Evolutionary conservation across 2,329 filamentous ascomycete species (phyloP).

Genomic region (Pseudopyrenochaeta lycopersici): DNA sequence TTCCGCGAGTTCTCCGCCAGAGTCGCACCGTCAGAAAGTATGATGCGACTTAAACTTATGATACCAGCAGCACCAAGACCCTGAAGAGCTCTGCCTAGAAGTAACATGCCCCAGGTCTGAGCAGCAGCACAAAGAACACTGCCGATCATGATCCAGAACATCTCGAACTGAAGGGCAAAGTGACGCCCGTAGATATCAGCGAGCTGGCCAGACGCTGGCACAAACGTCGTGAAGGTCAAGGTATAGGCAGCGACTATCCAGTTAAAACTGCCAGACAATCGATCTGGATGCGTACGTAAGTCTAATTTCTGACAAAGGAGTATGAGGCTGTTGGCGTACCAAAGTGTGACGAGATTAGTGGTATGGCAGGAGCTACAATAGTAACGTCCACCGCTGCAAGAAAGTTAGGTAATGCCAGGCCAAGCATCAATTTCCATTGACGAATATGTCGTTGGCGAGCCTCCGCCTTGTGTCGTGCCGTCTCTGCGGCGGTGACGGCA

Average conservation of each 20-base stretch:
- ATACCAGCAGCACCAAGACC: slow-evolving; percentile 70
- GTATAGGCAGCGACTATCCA: slow-evolving; percentile 77
- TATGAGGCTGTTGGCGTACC: slow-evolving; percentile 49
- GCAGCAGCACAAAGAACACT: slow-evolving; percentile 69
- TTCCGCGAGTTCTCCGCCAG: slow-evolving; percentile 78
- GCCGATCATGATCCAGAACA: slow-evolving; percentile 63
- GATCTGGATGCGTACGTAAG: slow-evolving; percentile 44
- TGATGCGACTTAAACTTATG: slow-evolving; percentile 67
- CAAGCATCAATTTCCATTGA: slow-evolving; percentile 67
- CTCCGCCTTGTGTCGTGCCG: slow-evolving; percentile 18
- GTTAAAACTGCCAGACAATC: slow-evolving; percentile 62
- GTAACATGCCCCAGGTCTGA: slow-evolving; percentile 66
- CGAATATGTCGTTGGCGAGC: slow-evolving; percentile 50
- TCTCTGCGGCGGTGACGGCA: slow-evolving; percentile 19
- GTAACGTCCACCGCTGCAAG: slow-evolving; percentile 71
- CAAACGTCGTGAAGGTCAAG: slow-evolving; percentile 72
- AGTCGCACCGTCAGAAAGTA: slow-evolving; percentile 72
- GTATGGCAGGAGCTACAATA: slow-evolving; percentile 68
- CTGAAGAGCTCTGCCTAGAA: slow-evolving; percentile 71
- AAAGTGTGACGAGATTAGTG: slow-evolving; percentile 72
- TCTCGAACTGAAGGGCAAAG: slow-evolving; percentile 64
- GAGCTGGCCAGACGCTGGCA: slow-evolving; percentile 71
- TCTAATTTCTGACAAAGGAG: slow-evolving; percentile 2
- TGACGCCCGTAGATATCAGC: slow-evolving; percentile 73
- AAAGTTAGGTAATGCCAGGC: slow-evolving; percentile 68